These are phyloP conservation scores for Trichoderma oligosporum DNA, from an alignment of 2,329 filamentous ascomycete species.

Conservation along the genomic window DNA sequence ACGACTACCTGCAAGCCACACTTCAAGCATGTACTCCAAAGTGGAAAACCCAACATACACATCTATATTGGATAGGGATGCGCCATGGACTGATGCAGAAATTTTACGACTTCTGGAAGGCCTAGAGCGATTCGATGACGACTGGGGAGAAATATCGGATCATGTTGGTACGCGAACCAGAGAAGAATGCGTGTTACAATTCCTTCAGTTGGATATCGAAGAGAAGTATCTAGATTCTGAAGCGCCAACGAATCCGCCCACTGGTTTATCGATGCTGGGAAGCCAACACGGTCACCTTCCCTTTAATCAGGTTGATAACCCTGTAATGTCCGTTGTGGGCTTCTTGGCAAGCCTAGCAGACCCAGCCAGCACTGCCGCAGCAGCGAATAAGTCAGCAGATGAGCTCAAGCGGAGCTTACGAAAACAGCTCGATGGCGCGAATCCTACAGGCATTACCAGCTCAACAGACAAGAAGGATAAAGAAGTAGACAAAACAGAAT, in stretches of 20 bases:
- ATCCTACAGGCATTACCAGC: constrained; percentile 36
- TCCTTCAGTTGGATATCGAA: constrained; percentile 93
- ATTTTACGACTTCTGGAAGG: constrained; percentile 85
- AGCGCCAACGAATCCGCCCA: constrained; percentile 46
- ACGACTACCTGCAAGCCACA: constrained; percentile 75
- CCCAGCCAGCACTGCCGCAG: constrained; percentile 83
- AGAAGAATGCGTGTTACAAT: constrained; percentile 96
- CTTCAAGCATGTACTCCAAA: constrained; percentile 77
- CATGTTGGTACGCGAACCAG: constrained; percentile 87
- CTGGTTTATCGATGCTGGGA: constrained; percentile 63
- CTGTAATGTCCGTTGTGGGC: constrained; percentile 91
- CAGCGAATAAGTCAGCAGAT: constrained; percentile 81
- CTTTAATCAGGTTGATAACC: constrained; percentile 90
- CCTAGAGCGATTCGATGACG: constrained; percentile 88
- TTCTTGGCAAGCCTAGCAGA: constrained; percentile 91
- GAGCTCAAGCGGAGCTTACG: constrained; percentile 78
- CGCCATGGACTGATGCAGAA: constrained; percentile 88
- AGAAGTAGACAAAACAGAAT: constrained; percentile 47
- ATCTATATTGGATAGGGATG: constrained; percentile 73
- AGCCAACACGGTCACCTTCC: constrained; percentile 76
- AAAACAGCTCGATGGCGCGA: constrained; percentile 64
- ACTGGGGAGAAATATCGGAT: constrained; percentile 90
- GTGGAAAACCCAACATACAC: constrained; percentile 85
- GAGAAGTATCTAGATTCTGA: constrained; percentile 92
- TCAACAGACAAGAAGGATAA: constrained; percentile 59